Percentiles rank a stretch among this genome's conserved stretches.
phyloP scores from a whole-genome alignment of 1,284 basidiomycete genomes.

The Filobasidium uniguttulatum region DNA sequence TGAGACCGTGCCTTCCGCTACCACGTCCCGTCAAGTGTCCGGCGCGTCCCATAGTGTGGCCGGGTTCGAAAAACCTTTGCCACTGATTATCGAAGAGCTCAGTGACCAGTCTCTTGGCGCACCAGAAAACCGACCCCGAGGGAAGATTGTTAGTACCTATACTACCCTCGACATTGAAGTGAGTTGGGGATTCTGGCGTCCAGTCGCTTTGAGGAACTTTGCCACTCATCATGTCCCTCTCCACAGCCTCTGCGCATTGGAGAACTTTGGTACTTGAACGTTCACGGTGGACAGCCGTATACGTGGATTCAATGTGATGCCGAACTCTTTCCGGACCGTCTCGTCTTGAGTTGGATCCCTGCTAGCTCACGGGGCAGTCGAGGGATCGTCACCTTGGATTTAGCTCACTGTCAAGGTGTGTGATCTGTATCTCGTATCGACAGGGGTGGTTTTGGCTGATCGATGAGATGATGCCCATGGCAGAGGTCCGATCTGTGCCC shows the following conservation, averaged over 20 bases:
- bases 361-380: constrained; percentile 49
- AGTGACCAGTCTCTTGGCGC: neutral
- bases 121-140: neutral
- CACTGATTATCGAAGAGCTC: neutral
- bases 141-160: constrained; percentile 7
- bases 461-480: constrained; percentile 21
- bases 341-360: constrained; percentile 68
- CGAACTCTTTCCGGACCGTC: constrained; percentile 60
- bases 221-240: neutral
- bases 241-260: constrained; percentile 65
- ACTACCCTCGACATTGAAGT: constrained; percentile 11
- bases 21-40: too few relatives aligned
- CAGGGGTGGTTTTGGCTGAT: neutral
- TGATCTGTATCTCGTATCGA: neutral
- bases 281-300: constrained; percentile 50
- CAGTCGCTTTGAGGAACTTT: neutral
- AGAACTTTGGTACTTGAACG: constrained; percentile 74
- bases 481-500: constrained; percentile 61
- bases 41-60: neutral
- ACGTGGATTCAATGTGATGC: constrained; percentile 74
- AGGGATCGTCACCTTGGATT: constrained; percentile 64
- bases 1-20: too few relatives aligned
- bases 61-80: constrained; percentile 6
- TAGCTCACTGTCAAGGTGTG: constrained; percentile 53
- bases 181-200: neutral